A percentile compares a stretch with the other conserved stretches of the same genome.
These are phyloP conservation scores for Tulasnella sp. DNA, from an alignment of 768 basidiomycete genomes.

Conservation along the genomic window DNA sequence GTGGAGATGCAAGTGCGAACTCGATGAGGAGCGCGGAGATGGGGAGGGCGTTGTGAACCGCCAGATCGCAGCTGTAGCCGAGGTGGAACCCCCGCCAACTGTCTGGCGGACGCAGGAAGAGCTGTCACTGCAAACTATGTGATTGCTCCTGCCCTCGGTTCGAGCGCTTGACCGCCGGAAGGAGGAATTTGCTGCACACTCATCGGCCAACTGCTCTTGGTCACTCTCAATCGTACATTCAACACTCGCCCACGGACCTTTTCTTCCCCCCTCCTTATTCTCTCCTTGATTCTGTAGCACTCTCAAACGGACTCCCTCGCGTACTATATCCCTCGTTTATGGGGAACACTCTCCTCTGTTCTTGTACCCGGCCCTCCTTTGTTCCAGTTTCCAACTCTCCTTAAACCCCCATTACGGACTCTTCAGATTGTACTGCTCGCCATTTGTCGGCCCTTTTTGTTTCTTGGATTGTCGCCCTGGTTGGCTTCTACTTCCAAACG, in stretches of 20 bases:
- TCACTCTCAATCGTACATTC: background rate
- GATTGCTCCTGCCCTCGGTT: too few relatives aligned
- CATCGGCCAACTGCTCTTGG: background rate
- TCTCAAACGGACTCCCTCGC: background rate
- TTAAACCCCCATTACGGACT: background rate
- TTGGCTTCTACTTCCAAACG: background rate
- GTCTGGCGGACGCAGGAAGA: background rate
- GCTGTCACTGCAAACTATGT: too few relatives aligned
- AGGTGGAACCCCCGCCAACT: background rate
- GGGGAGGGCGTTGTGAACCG: background rate
- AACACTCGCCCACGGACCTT: background rate
- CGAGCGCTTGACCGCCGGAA: too few relatives aligned
- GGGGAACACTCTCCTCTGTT: too few relatives aligned
- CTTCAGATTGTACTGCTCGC: background rate
- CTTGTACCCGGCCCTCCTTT: background rate
- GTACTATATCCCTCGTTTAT: background rate
- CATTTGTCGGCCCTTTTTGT: background rate
- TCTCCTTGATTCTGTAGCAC: background rate
- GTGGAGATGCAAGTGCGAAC: background rate
- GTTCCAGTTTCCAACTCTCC: background rate
- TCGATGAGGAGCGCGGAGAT: conserved; percentile 11
- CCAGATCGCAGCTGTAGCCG: background rate
- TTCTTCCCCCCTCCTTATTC: background rate
- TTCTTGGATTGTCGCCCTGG: background rate
- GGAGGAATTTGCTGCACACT: background rate